Percentiles rank a stretch among this genome's conserved stretches.
These are phyloP conservation scores for Eragrostis nindensis DNA, from an alignment of 176 grass and related monocot species.

Conservation along the genomic window DNA sequence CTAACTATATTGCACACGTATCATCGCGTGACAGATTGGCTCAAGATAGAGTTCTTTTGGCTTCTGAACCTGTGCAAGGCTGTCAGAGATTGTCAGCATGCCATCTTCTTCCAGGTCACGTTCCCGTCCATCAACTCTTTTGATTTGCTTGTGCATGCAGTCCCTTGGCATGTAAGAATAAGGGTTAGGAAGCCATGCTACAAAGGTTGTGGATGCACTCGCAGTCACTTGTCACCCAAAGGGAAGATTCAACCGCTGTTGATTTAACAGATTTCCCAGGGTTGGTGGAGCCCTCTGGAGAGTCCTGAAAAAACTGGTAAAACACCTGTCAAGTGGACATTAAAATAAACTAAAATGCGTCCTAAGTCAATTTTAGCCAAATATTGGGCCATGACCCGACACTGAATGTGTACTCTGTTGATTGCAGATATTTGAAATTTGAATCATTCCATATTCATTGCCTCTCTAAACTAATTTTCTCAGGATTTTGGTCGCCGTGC, in stretches of 20 bases:
- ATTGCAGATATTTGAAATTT: not conserved
- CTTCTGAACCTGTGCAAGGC: not conserved
- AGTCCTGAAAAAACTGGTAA: not conserved
- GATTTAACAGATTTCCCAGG: conserved; percentile 35
- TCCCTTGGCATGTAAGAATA: conserved; percentile 53
- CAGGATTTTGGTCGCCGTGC: not conserved
- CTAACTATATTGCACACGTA: conserved; percentile 37
- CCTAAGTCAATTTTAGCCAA: not conserved
- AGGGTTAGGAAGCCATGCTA: conserved; percentile 16
- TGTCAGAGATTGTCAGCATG: not conserved
- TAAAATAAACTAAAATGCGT: not conserved
- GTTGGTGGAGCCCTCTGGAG: conserved; percentile 1
- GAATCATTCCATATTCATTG: not conserved
- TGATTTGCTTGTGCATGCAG: conserved; percentile 35
- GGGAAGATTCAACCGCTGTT: conserved; percentile 23
- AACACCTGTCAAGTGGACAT: not conserved
- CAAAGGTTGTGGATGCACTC: conserved; percentile 8
- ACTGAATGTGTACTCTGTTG: not conserved
- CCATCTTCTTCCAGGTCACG: conserved; percentile 25
- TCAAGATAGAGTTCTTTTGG: not conserved
- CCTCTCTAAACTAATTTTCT: not conserved
- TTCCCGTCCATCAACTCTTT: not conserved
- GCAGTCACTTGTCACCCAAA: conserved; percentile 18
- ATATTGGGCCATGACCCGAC: not conserved
- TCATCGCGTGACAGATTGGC: not conserved